Percentiles rank a stretch among this genome's conserved stretches.
These are phyloP conservation scores for Cladosporium sp. DNA, from an alignment of 2,329 filamentous ascomycete genomes.

Conservation along the genomic window DNA sequence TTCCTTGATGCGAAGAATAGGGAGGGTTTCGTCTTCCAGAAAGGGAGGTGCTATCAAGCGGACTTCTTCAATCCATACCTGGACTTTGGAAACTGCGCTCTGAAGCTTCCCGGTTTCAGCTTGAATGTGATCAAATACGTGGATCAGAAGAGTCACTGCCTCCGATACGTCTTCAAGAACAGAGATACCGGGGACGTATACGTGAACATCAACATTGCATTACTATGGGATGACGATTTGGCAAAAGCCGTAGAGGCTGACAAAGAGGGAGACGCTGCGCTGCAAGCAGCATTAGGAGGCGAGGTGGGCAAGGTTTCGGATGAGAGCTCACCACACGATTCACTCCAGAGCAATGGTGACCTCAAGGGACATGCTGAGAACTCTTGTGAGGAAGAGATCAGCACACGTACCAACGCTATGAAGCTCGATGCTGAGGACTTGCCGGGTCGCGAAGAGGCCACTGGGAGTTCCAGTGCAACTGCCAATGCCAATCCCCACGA, in stretches of 20 bases:
- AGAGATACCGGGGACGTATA: conserved; percentile 37
- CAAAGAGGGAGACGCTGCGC: conserved; percentile 14
- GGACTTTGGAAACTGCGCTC: conserved; percentile 43
- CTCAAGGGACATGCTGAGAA: no score
- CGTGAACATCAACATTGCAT: conserved; percentile 43
- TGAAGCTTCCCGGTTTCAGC: conserved; percentile 44
- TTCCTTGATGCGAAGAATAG: conserved; percentile 36
- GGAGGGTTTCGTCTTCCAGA: conserved; percentile 39
- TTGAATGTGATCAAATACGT: conserved; percentile 44
- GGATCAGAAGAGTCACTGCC: conserved; percentile 44
- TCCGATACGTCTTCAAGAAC: conserved; percentile 45
- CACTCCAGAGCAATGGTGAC: not conserved
- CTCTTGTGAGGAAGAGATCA: not conserved
- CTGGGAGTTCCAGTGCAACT: not conserved
- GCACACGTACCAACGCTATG: not conserved
- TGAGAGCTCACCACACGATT: not conserved
- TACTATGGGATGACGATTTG: conserved; percentile 43
- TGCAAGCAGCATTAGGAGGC: not conserved
- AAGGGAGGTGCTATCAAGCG: conserved; percentile 40
- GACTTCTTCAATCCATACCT: conserved; percentile 49
- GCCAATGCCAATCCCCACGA: not conserved
- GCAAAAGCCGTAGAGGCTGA: conserved; percentile 31
- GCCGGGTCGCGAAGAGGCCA: not conserved
- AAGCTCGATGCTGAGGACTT: not conserved
- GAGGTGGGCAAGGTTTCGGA: not conserved